Evolutionary conservation across 2,329 filamentous ascomycete species (phyloP).

Genomic region (Nemania sp.): DNA sequence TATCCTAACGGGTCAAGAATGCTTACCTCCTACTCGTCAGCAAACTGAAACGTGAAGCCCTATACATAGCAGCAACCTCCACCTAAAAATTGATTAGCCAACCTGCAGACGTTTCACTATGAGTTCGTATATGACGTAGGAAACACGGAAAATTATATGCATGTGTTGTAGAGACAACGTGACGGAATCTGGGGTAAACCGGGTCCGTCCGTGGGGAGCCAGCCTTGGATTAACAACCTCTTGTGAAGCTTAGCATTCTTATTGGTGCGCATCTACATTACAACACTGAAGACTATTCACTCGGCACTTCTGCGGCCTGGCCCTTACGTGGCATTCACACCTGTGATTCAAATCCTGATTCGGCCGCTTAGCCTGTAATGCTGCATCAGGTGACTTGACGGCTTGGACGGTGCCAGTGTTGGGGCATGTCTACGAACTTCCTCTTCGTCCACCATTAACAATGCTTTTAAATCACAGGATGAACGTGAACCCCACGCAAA

Average conservation of each 20-base stretch:
- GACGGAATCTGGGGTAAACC: constrained; percentile 22
- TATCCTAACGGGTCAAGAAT: too few relatives aligned
- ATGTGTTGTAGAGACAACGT: background rate
- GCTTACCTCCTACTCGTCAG: too few relatives aligned
- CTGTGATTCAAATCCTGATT: constrained; percentile 16
- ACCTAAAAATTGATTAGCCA: background rate
- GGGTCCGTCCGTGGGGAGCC: background rate
- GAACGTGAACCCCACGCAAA: background rate
- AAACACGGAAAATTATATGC: background rate
- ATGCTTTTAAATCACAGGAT: background rate
- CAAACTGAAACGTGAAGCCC: background rate
- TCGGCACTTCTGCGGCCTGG: background rate
- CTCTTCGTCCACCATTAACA: constrained; percentile 2
- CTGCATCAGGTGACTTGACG: constrained; percentile 2
- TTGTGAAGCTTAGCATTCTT: background rate
- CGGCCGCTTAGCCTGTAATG: constrained; percentile 19
- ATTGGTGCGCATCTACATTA: constrained; percentile 30
- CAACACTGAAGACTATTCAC: background rate
- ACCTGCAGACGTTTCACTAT: background rate
- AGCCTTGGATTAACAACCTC: constrained; percentile 2
- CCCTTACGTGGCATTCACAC: background rate
- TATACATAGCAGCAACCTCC: background rate
- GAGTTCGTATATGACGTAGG: background rate
- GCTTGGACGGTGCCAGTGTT: background rate
- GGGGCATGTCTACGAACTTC: background rate